phyloP scores from a whole-genome alignment of 352 stramenopile species.

The Phytophthora pseudosyringae region DNA sequence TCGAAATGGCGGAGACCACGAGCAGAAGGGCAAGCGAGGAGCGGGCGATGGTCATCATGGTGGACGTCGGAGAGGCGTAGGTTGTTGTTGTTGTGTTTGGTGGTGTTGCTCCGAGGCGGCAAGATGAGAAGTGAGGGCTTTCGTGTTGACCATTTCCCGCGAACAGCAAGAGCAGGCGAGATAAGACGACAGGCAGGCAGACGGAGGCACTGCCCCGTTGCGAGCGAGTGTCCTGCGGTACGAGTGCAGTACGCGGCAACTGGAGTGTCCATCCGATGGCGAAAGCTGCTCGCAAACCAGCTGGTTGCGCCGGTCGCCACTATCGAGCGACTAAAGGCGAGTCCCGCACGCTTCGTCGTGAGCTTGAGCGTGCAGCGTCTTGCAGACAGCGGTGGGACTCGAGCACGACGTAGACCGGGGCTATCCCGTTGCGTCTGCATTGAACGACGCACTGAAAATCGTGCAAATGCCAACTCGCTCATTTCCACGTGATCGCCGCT shows the following conservation, averaged over 20 bases:
- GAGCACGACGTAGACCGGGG: slow-evolving; percentile 15
- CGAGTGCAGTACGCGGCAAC: slow-evolving; percentile 13
- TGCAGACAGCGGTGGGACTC: slow-evolving; percentile 18
- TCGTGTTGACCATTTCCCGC: slow-evolving; percentile 6
- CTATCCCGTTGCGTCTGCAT: slow-evolving; percentile 13
- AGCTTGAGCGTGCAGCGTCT: slow-evolving; percentile 12
- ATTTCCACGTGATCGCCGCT: slow-evolving; percentile 10
- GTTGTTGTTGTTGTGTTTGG: not conserved
- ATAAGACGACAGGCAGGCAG: slow-evolving; percentile 40
- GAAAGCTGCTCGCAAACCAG: slow-evolving; percentile 34
- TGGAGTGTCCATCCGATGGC: slow-evolving; percentile 24
- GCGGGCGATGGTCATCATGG: slow-evolving; percentile 28
- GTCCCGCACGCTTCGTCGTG: slow-evolving; percentile 22
- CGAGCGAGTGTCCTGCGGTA: slow-evolving; percentile 22
- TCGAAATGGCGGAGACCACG: slow-evolving; percentile 19
- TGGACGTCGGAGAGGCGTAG: slow-evolving; percentile 8
- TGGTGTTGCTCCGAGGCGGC: slow-evolving; percentile 21
- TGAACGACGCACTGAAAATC: slow-evolving; percentile 17
- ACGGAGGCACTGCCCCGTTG: slow-evolving; percentile 19
- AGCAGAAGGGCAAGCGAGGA: slow-evolving; percentile 32
- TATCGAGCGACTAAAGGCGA: slow-evolving; percentile 6
- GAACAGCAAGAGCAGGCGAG: slow-evolving; percentile 29
- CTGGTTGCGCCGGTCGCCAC: slow-evolving; percentile 10
- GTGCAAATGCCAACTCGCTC: slow-evolving; percentile 2
- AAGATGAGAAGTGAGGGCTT: slow-evolving; percentile 24